Base-by-base conservation (phyloP, 2,329 filamentous ascomycete genomes). In the Botrytis pseudocinerea region DNA sequence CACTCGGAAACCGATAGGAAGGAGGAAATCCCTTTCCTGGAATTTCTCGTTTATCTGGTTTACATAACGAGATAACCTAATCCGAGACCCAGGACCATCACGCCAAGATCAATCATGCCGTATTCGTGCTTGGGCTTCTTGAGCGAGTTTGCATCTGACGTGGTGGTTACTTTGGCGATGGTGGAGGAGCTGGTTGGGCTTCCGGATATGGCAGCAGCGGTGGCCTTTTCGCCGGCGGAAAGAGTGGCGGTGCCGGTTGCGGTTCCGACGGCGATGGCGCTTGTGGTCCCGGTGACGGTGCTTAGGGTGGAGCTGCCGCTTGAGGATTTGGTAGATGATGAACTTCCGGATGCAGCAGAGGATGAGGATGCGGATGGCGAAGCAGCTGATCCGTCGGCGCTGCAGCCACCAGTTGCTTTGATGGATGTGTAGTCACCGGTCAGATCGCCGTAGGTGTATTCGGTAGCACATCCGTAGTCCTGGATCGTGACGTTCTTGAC, bases 371-470 rank as follows among this genome's bases (percentile, higher is more conserved):
- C 3, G 54, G 60, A 62, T 42, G 60, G 10, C 6, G 44, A 38
- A 18, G 60, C 60, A 25, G 68, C 66, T 57, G 59, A 73, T 18
- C 62, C 70, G 18, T 44, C 54, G n/a, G 73, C 72, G 59, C 74
- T 77, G 61, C 78, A 79, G 40, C 71, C 73, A 59, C 78, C 78
- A 28, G 72, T 76, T 51, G 78, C 76, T 63, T 85, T 82, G 80
- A 88, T 88, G 78, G 83, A 85, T 75, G 85, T 74, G 74, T 79
- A 87, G 71, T 76, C 80, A 60, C 87, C 87, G 22, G 82, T 82
- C 76, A 81, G 80, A 80, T 88, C 86, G 69, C 81, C 81, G 80
- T 84, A 88, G 74, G 83, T 79, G 82, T 88, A 88, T 70, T 83
- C 81, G 64, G 80, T 83, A 40, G 83, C 85, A 12, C 86, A 86